Evolutionary conservation across 352 stramenopile genomes (phyloP), one percentile per base, ranked within the genome.

Genomic region (Thraustochytrium sp.): DNA sequence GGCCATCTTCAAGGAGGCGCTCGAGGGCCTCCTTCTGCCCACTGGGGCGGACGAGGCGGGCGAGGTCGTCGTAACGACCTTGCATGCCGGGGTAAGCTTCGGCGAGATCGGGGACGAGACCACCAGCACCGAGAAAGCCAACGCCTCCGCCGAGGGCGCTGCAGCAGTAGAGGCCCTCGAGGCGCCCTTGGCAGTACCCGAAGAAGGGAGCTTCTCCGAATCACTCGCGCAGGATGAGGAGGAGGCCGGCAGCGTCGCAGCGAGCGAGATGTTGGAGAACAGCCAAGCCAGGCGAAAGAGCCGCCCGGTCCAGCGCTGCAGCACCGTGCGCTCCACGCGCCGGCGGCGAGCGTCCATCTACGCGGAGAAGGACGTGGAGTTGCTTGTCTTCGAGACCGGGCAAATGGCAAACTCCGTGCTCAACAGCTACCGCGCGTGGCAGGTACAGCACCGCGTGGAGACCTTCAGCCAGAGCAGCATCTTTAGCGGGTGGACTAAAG

Each of bases 351-450:
- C 68, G 13, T 80, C 68, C 26, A 72, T 80, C 23, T 53, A 23
- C n/a, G 68, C 42, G 13, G 68, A 80, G 26, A 38, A 61, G 48
- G 44, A 72, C 29, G 51, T n/a, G 16, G 68, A 80, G 48, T n/a
- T 80, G 16, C 68, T 80, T 3, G 26, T 65, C 11, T 80, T 80
- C 26, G 21, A 51, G 34, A 80, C 68, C 8, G 21, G 5, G 0
- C 8, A 1, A 3, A 29, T 42, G 23, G 53, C 68, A 48, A 80
- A 44, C 46, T 21, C 18, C 18, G 38, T 44, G 23, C 68, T 80
- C 11, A 72, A 80, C n/a, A 44, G 18, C 44, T 80, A 80, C 31
- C 46, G 68, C 2, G 63, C 48, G 26, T 80, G 68, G 68, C 68
- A 80, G 38, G 42, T 80, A n/a, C 21, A 42, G 18, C 31, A 80